Evolutionary conservation across 352 stramenopile genomes (phyloP), one percentile per base, ranked within the genome.

Genomic region (Globisporangium splendens): DNA sequence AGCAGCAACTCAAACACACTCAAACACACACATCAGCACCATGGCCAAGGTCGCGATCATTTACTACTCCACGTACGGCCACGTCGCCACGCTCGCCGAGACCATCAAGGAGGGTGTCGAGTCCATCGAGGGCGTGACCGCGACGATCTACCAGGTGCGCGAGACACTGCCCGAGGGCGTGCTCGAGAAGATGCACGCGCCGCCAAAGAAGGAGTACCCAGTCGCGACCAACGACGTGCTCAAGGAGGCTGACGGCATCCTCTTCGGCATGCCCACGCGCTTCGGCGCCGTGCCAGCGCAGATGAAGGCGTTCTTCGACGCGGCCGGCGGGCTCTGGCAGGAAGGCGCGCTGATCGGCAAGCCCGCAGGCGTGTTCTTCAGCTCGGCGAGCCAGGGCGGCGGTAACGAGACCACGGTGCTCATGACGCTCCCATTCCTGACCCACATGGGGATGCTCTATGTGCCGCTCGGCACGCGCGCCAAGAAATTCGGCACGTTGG

Each of bases 241-340:
- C 48, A 51, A 55, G 17, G 73, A 86, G 44, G 68, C 68, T 21
- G 88, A 96, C 59, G 88, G 86, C 39, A 69, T 96, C 59, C 56
- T 96, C 28, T 97, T 96, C 58, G 89, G 89, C 46, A 68, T 96
- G 58, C 77, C 80, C 18, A 95, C 86, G 38, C 80, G 89, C 24
- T 97, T 90, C 61, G 88, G 88, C 64, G 82, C 82, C 56, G 50
- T 79, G 24, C 61, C 70, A 8, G 70, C 86, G 14, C 86, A 96
- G 74, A 72, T 93, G 35, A 92, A 93, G 73, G 63, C 73, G 28
- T 80, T 93, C 57, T 83, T 90, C 44, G 86, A 96, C 68, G 61
- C 65, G 10, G 88, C 69, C 22, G 84, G 86, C 18, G 57, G 59
- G 15, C 65, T 92, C 11, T 95, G 83, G 83, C 55, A 75, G 44